phyloP scores from a whole-genome alignment of 2,329 filamentous ascomycete species.

The Mollisiaceae sp. region DNA sequence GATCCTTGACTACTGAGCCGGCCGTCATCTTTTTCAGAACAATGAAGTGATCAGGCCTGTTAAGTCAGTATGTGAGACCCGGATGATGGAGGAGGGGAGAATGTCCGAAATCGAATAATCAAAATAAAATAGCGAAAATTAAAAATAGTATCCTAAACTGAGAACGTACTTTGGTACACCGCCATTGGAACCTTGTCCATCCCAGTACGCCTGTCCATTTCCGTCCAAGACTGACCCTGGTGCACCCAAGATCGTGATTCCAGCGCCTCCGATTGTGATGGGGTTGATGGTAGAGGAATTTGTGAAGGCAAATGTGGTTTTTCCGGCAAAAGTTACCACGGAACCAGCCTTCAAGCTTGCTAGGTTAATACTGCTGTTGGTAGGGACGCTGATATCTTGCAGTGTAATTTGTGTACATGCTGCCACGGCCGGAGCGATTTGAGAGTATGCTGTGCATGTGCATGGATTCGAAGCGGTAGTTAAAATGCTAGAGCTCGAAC shows the following conservation, averaged over 20 bases:
- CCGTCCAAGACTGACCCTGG: constrained; percentile 59
- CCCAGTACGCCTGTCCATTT: constrained; percentile 64
- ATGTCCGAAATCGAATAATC: too few relatives aligned
- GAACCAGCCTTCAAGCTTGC: constrained; percentile 47
- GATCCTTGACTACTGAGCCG: constrained; percentile 51
- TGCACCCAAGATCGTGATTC: constrained; percentile 58
- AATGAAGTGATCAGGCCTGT: constrained; percentile 59
- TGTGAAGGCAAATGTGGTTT: constrained; percentile 35
- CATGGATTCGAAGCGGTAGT: constrained; percentile 45
- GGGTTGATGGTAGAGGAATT: constrained; percentile 26
- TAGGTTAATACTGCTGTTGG: constrained; percentile 41
- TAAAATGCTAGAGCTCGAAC: not conserved
- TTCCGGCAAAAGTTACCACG: constrained; percentile 48
- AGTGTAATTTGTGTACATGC: constrained; percentile 50
- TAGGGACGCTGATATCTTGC: constrained; percentile 47
- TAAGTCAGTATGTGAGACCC: not conserved
- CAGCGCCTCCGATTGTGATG: constrained; percentile 57
- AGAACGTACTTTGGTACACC: not conserved
- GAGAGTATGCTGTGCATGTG: constrained; percentile 56
- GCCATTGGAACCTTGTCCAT: constrained; percentile 61
- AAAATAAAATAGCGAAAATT: too few relatives aligned
- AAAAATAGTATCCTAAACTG: too few relatives aligned
- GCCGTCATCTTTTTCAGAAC: constrained; percentile 52
- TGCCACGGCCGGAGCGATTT: constrained; percentile 40
- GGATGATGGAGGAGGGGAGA: not conserved